Evolutionary conservation across 106 monocot species (phyloP), one percentile per base, ranked within the genome.

Genomic region (Platanthera guangdongensis): DNA sequence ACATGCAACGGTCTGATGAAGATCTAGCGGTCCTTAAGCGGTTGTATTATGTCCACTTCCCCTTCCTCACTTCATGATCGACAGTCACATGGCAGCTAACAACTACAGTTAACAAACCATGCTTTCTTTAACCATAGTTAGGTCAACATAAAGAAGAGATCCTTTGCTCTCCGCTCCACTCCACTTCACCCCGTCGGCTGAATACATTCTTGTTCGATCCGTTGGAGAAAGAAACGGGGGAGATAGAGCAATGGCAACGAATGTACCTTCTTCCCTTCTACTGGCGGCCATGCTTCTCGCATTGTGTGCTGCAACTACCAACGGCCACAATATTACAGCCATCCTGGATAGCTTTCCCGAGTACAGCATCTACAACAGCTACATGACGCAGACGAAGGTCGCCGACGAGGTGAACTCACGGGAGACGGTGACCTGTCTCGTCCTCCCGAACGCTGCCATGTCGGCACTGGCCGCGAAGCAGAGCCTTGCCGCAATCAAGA

Each of bases 371-470:
- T 95, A 92, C 92, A 92, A 86, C 75, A 73, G 78, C 76, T 92
- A 80, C 70, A 82, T 95, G 71, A 79, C 87, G 68, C 82, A 85
- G 76, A 95, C 92, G 69, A 89, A 88, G 79, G 84, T 92, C 15
- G 87, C 90, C 63, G 92, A 92, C 74, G 92, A 92, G 83, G 86
- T 92, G 80, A 85, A 92, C 92, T 88, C 92, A 16, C 80, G 86
- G 11, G 83, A 89, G 70, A 88, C 92, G 3, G 80, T 95, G n/a
- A 95, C 94, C 2, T 86, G 80, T 76, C 90, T 92, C 47, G 90
- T 90, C 16, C 90, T 95, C 75, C 68, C 85, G 79, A 90, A 95
- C 76, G 77, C 74, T 49, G 85, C 84, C 74, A 91, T 92, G 91
- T 68, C 87, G 4, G 78, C 87, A 18, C 82, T 95, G 76, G 79